Evolutionary conservation across 352 stramenopile species (phyloP).

Genomic region (Peronospora farinosa): DNA sequence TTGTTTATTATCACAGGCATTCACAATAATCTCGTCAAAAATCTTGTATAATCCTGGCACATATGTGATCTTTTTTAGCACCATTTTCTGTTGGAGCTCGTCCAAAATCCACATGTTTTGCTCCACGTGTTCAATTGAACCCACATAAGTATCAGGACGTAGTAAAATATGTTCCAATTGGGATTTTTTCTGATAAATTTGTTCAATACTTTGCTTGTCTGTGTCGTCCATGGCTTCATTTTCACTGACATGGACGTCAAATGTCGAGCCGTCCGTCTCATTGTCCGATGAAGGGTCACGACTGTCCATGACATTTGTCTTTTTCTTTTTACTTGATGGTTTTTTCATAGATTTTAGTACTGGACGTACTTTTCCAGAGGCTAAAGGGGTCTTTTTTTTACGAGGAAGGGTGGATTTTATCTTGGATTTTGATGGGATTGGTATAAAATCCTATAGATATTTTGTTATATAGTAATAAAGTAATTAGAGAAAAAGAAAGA

Average conservation of each 20-base stretch:
- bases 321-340: conserved; percentile 42
- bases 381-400: no score
- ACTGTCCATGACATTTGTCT: conserved; percentile 35
- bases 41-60: conserved; percentile 97
- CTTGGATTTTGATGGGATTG: no score
- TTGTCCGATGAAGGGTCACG: conserved; percentile 19
- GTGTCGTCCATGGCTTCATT: conserved; percentile 20
- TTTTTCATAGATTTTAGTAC: conserved; percentile 14
- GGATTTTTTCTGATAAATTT: conserved; percentile 98
- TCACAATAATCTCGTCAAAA: conserved; percentile 99
- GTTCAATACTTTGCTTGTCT: conserved; percentile 70
- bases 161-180: conserved; percentile 97
- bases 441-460: no score
- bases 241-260: conserved; percentile 32
- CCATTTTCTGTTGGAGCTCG: conserved; percentile 86
- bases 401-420: no score
- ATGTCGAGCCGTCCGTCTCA: conserved; percentile 18
- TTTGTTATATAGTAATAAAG: no score
- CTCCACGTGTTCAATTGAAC: conserved; percentile 90
- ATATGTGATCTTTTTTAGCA: conserved; percentile 91
- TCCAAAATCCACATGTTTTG: conserved; percentile 92
- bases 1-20: conserved; percentile 99
- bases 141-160: conserved; percentile 97
- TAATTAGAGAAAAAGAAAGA: no score
- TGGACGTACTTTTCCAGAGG: no score